Base-by-base conservation (phyloP, 306 rosid genomes). In the Betula pendula region DNA sequence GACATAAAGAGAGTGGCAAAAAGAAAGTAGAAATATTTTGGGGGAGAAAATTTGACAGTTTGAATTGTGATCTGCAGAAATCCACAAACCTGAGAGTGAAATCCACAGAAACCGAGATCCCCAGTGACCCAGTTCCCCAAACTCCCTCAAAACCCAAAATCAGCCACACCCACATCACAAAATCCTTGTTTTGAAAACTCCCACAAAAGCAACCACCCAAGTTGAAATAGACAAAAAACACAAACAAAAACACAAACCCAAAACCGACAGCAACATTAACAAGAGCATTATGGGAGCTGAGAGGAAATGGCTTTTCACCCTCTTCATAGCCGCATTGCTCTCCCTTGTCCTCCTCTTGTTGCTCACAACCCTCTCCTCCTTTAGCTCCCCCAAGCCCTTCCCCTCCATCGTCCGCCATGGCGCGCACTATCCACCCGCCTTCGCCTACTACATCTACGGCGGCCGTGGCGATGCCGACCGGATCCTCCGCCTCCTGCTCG, bases 401-500 rank as follows among this genome's bases (percentile, higher is more conserved):
- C 90, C 93, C 2, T 84, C 97, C 10, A 17, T 84, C 27, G 86
- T 95, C 71, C 90, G 85, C n/a, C 91, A 81, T 17, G 94, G 97
- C 40, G 52, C 90, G 68, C 90, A 79, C 66, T 86, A 87, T 67
- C 97, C 98, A 27, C 97, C 98, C 33, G 85, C 98, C 8, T 95
- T 95, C 74, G 97, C 97, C 0, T 95, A 95, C 91, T 92, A 73
- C 80, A 85, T 95, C 70, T 79, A 81, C 40, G 98, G 98, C 33
- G 95, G 91, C 1, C 74, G 80, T 19, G 87, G 84, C 27, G 98
- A 95, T 42, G 80, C 84, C 48, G 91, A 89, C 44, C 91, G 89
- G 91, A 95, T 95, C 90, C 79, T 95, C 58, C 88, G 99, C 71
- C 86, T 95, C n/a, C 59, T 95, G 81, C 83, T 95, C 31, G 96